phyloP scores from a whole-genome alignment of 2,329 filamentous ascomycete species.

The Arthrobotrys conoides region DNA sequence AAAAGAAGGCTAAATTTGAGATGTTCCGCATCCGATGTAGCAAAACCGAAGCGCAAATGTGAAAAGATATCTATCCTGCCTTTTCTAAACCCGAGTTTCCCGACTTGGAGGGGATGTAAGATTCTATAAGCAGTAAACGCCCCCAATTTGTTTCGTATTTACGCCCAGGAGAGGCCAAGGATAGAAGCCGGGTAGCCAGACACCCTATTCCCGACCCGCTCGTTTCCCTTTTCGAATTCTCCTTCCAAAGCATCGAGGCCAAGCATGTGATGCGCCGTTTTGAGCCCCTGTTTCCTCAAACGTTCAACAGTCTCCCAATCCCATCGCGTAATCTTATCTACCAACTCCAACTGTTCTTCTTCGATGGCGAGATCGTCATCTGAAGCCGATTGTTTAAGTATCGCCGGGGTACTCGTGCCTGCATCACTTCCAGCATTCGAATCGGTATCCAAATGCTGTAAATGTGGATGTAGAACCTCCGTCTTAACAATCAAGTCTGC shows the following conservation, averaged over 20 bases:
- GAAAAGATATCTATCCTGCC: conserved; percentile 44
- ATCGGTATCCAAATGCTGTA: conserved; percentile 54
- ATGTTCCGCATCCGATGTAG: conserved; percentile 40
- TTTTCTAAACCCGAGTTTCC: conserved; percentile 13
- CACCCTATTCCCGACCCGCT: conserved; percentile 51
- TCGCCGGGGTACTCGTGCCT: conserved; percentile 25
- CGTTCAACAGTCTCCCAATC: conserved; percentile 65
- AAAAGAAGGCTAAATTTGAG: conserved; percentile 15
- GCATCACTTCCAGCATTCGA: conserved; percentile 54
- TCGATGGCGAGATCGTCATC: conserved; percentile 40
- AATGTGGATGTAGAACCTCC: conserved; percentile 53
- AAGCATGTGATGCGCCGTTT: conserved; percentile 65
- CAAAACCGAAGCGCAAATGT: conserved; percentile 14
- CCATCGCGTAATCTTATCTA: conserved; percentile 52
- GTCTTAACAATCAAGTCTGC: conserved; percentile 55
- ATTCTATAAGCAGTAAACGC: conserved; percentile 23
- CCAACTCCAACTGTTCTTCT: conserved; percentile 59
- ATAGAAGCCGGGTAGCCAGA: conserved; percentile 43
- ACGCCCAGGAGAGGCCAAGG: conserved; percentile 59
- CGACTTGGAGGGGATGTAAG: conserved; percentile 10
- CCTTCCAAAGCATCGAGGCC: conserved; percentile 62
- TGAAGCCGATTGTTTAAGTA: conserved; percentile 26
- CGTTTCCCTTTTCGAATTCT: conserved; percentile 63
- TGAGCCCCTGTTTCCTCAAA: conserved; percentile 66
- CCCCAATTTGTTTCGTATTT: conserved; percentile 19